Base-by-base conservation (phyloP, 2,329 filamentous ascomycete species). In the Colletotrichum brevisporum region DNA sequence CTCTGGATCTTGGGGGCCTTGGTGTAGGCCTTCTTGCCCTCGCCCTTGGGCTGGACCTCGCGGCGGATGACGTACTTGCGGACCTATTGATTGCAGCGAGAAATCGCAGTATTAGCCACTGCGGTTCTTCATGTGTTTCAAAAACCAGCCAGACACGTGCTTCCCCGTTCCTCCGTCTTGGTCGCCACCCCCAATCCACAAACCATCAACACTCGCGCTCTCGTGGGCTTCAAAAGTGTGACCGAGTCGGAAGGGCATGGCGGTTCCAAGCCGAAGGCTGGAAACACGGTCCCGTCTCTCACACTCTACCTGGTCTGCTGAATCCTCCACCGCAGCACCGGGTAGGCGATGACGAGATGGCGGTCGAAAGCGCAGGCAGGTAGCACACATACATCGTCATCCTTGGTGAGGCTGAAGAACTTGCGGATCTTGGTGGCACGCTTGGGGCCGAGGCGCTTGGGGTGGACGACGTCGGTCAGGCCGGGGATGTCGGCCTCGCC, bases 1-100 rank as follows among this genome's bases (percentile, higher is more conserved):
- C 96, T 94, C 92, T 99, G 96, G 88, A 99, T 99, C 91, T 95
- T 97, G 85, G 96, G 96, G 80, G 96, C 96, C 94, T 99, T 99
- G 92, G 95, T 98, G 92, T 98, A 98, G 79, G 95, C 87, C 88
- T 94, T 92, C 89, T 96, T 97, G 87, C 94, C 95, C 90, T 98
- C 96, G 82, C 92, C 93, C 92, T 97, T 97, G 83, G 94, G 93
- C 88, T 94, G 91, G 81, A 99, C 91, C 86, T 98, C 96, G 85
- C 96, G 96, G 84, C 96, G 96, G 82, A 99, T 98, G 86, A 99
- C 96, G 89, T 97, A 99, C 90, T 98, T 98, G 90, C 96, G 95
- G 87, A 96, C 93, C 93, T 95, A 88, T 31, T 78, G 78, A 78
- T 76, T 73, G 75, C 76, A 72, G 67, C 64, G 57, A 59, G 31